Evolutionary conservation across 1,139 yeast species (phyloP), one percentile per base, ranked within the genome.

Genomic region (Kodamaea sp.): DNA sequence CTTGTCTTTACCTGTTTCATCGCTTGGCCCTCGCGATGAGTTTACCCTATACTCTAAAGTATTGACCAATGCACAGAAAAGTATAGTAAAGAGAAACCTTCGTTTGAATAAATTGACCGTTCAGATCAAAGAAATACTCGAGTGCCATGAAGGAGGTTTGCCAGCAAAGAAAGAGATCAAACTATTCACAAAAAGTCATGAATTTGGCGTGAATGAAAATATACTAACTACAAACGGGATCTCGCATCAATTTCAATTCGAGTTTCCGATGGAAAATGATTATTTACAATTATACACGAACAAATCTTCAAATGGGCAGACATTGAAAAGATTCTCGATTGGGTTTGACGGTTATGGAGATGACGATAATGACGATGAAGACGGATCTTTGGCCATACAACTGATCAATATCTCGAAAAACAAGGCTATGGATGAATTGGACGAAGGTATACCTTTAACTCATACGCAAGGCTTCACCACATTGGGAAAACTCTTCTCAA

Each of bases 1-100:
- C 28, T 55, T 72, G 31, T 55, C 67, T 4, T 45, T 76, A 24
- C 75, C 79, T 0, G 60, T 62, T 4, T 59, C 73, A 3, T 66
- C 78, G n/a, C 62, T 76, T 8, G 81, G 82, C 1, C 81, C 81
- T 0, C 53, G 56, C 24, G 83, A 78, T 48, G 60, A 60, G 4
- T 49, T 80, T 2, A 54, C 58, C 4, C 44, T 79, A 4, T 55
- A 58, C 35, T 60, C 71, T 30, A 67, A 65, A 35, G 53, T 75
- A 1, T 54, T 58, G 53, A 61, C 73, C 28, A 72, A 70, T 41
- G 50, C 69, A 5, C 46, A 58, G 24, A 61, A 63, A 42, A 61
- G 63, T 40, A 62, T 58, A 36, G 48, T 65, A 5, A 62, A 57
- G 34, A 71, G 62, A 47, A 62, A 58, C 41, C 49, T 78, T 11